Conservation (phyloP, 805 yeast species). For the Candida arabinofermentans region DNA sequence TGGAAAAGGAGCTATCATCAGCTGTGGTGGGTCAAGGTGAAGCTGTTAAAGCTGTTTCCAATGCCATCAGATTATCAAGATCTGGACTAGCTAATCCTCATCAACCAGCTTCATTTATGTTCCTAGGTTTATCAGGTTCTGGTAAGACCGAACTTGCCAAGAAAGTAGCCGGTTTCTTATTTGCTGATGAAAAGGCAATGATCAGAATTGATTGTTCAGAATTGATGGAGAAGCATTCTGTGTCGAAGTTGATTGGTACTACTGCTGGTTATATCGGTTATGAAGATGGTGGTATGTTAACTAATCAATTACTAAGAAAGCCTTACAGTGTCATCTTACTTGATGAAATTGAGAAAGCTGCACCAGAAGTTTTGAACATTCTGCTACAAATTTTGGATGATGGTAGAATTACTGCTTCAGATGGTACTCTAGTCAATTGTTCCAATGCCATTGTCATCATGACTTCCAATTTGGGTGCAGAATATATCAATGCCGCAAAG, state of each 20-base stretch:
- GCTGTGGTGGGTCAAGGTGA: slow-evolving; percentile 94
- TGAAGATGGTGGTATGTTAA: slow-evolving; percentile 95
- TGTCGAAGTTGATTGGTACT: slow-evolving; percentile 91
- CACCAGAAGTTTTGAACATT: slow-evolving; percentile 93
- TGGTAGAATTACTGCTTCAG: slow-evolving; percentile 92
- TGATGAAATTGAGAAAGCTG: slow-evolving; percentile 98
- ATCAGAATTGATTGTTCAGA: slow-evolving; percentile 98
- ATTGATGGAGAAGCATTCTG: slow-evolving; percentile 90
- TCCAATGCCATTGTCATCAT: slow-evolving; percentile 89
- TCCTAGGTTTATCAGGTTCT: slow-evolving; percentile 93
- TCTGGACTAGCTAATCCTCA: slow-evolving; percentile 95
- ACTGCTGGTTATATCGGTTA: slow-evolving; percentile 97
- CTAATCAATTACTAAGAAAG: slow-evolving; percentile 84
- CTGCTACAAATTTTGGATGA: slow-evolving; percentile 91
- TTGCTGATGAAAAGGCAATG: slow-evolving; percentile 95
- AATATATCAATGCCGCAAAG: slow-evolving; percentile 65
- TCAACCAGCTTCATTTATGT: slow-evolving; percentile 93
- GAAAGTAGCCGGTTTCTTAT: slow-evolving; percentile 92
- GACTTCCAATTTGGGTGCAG: slow-evolving; percentile 98
- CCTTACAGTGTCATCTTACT: slow-evolving; percentile 96
- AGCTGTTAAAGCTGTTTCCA: slow-evolving; percentile 94
- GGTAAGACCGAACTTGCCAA: slow-evolving; percentile 98
- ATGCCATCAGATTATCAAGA: slow-evolving; percentile 87
- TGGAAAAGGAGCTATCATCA: slow-evolving; percentile 81
- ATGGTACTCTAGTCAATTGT: slow-evolving; percentile 90